These are phyloP conservation scores for Pyropia haitanensis DNA, from an alignment of 23 red algal species.

Conservation along the genomic window DNA sequence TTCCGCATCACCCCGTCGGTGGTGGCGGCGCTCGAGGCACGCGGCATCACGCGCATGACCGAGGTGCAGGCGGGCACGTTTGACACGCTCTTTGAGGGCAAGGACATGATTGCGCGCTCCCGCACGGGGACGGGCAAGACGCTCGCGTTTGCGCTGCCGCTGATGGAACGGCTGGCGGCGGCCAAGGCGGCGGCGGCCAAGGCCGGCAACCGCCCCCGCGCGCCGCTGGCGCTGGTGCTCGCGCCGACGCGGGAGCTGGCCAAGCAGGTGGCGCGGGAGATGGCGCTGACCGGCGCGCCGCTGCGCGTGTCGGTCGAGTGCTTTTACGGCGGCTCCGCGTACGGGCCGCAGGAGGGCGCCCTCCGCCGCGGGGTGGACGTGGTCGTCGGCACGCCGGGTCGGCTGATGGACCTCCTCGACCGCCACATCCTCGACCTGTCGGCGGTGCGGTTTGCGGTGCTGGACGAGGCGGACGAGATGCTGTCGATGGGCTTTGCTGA, in stretches of 20 bases:
- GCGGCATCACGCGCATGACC: constrained; percentile 67
- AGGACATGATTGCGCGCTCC: constrained; percentile 84
- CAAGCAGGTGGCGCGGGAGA: constrained; percentile 81
- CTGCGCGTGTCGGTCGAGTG: constrained; percentile 55
- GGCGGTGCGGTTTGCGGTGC: constrained; percentile 69
- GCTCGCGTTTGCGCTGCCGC: constrained; percentile 84
- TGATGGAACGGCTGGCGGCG: constrained; percentile 68
- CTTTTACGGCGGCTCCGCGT: constrained; percentile 85
- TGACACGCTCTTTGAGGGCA: constrained; percentile 58
- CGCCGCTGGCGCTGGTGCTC: constrained; percentile 49
- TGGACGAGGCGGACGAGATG: constrained; percentile 99
- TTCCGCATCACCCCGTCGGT: constrained; percentile 54
- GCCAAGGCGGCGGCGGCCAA: neutral
- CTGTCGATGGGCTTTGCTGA: constrained; percentile 95
- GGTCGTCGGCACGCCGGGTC: constrained; percentile 88
- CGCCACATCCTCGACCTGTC: constrained; percentile 42
- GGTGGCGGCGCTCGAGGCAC: constrained; percentile 32
- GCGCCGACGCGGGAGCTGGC: constrained; percentile 95
- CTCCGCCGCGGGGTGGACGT: constrained; percentile 78
- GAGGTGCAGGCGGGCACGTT: constrained; percentile 85
- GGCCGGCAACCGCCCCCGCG: neutral
- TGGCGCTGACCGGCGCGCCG: constrained; percentile 43
- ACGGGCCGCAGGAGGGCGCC: constrained; percentile 80
- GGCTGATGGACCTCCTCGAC: constrained; percentile 88
- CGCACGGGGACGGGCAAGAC: constrained; percentile 99